Evolutionary conservation across 345 rosid genomes (phyloP), one percentile per base, ranked within the genome.

Genomic region (Acer negundo): DNA sequence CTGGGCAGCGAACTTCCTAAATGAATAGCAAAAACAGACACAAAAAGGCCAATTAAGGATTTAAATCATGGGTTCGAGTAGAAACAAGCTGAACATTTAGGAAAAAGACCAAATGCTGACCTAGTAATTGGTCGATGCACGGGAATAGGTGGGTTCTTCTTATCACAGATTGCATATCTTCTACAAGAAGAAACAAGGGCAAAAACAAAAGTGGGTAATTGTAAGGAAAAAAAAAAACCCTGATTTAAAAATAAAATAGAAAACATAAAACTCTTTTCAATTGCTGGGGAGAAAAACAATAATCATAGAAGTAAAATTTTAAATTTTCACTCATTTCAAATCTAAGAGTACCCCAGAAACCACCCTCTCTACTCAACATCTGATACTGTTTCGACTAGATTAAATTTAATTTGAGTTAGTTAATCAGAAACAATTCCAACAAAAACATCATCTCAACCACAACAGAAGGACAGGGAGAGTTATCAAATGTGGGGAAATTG

Each of bases 81-180:
- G 64, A 62, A 24, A 56, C 70, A 76, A 69, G 74, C 55, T 38
- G 10, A 35, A 51, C 38, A 23, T 10, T 23, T 10, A 11, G 66
- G 6, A 13, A 63, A 69, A 72, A 62, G 42, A 7, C 26, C 75
- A 70, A 76, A 11, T 65, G 72, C 86, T 76, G 64, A 94, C 97
- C 99, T 89, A 51, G 98, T 96, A 44, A 96, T 84, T 24, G 98
- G 97, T 80, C 97, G 86, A 86, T 94, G 95, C 38, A 76, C 86
- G 9, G 91, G 91, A 67, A 85, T 79, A 55, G 87, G 83, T 65
- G 83, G 84, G 79, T 82, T 89, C 80, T 82, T 89, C 80, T 90
- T 92, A 38, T 84, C 83, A 74, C 84, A 83, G 16, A 75, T 47
- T 76, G 74, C 91, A 82, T 84, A 72, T 70, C 70, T 85, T 84